A percentile compares a stretch with the other conserved stretches of the same genome.
These are phyloP conservation scores for Gracilaria caudata DNA, from an alignment of 23 red algal species.

Conservation along the genomic window DNA sequence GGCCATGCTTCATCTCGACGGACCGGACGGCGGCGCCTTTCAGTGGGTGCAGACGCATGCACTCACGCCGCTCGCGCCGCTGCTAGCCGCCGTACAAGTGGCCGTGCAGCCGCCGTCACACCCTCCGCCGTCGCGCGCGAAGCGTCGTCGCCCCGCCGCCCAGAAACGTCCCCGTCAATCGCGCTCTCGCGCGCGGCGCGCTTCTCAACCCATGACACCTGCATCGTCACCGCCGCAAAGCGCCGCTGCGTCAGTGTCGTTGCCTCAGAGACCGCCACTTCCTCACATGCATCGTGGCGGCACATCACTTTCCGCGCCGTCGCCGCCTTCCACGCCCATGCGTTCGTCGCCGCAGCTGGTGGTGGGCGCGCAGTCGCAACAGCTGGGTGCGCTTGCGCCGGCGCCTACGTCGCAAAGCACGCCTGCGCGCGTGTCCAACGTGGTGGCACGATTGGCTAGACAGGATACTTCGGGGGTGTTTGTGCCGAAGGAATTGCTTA, in stretches of 20 bases:
- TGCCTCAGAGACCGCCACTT: not conserved
- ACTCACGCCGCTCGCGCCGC: slow-evolving; percentile 32
- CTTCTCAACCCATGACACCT: not conserved
- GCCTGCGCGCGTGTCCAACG: slow-evolving; percentile 26
- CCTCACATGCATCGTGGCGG: not conserved
- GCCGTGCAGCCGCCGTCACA: not conserved
- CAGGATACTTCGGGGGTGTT: slow-evolving; percentile 10
- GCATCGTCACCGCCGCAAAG: not conserved
- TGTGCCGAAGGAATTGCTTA: slow-evolving; percentile 30
- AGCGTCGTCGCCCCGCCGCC: not conserved
- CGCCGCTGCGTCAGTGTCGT: not conserved
- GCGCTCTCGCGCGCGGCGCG: not conserved
- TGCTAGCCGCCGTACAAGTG: slow-evolving; percentile 8
- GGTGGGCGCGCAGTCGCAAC: not conserved
- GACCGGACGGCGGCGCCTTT: slow-evolving; percentile 62
- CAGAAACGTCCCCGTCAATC: slow-evolving; percentile 5
- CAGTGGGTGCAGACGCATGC: slow-evolving; percentile 53
- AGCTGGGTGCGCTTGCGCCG: not conserved
- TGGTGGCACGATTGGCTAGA: slow-evolving; percentile 4
- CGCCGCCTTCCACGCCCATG: slow-evolving; percentile 5
- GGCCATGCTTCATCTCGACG: slow-evolving; percentile 63
- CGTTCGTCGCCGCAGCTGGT: not conserved
- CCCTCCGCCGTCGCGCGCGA: not conserved
- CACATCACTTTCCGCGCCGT: not conserved
- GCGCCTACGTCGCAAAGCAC: not conserved